Evolutionary conservation across 129 eudicot species (phyloP), one percentile per base, ranked within the genome.

Genomic region (Smallanthus sonchifolius): DNA sequence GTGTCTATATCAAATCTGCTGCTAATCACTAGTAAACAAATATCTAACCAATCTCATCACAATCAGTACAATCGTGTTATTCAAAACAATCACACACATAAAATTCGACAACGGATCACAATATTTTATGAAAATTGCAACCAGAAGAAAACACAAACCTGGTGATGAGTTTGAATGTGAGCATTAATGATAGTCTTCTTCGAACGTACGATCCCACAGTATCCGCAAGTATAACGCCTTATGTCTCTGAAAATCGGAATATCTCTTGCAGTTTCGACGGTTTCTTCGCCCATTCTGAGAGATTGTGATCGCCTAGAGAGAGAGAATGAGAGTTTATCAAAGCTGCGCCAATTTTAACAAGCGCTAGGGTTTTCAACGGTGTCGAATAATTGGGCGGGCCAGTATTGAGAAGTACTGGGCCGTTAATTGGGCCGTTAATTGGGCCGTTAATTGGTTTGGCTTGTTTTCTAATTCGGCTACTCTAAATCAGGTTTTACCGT

Each of bases 201-300:
- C 17, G 97, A 93, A 4, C 98, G 90, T 76, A 84, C 81, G 34
- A 90, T 87, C 7, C 98, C 98, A 66, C 98, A 93, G 63, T 68
- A 87, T 9, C 83, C 85, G 77, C 98, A 93, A 67, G 78, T 72
- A 70, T 90, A 90, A 38, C 96, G 80, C 37, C 98, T 75, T 2
- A 87, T 84, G 48, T 93, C 98, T 70, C 80, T 84, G 47, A 87
- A 93, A 2, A 86, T 84, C n/a, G 84, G 86, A 0, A 73, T 14
- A 43, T 48, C 68, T 2, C 39, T 71, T 60, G 44, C 16, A 54
- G 66, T 65, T 37, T 54, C 81, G 0, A 15, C 74, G 55, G 30
- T 47, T 64, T 76, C 85, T 67, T 52, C 75, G 17, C 30, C 80
- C 85, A 86, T 86, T 62, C 39, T 59, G 15, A 28, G 68, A 79